Evolutionary conservation across 2,329 filamentous ascomycete species (phyloP).

Genomic region (Penicillium sp.): DNA sequence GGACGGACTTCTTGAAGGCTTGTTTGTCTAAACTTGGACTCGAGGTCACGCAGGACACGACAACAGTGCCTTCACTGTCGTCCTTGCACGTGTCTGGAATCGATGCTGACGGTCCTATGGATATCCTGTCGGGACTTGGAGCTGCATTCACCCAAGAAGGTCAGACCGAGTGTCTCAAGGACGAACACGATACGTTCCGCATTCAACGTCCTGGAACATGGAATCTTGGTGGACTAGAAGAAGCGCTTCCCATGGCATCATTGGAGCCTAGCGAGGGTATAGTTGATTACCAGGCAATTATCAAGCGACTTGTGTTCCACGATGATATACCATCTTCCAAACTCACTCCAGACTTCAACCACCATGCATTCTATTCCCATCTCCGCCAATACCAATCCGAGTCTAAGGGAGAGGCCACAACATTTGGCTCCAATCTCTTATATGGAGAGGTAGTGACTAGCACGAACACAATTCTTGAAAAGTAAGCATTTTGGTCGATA

Average conservation of each 20-base stretch:
- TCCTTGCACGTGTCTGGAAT: conserved; percentile 76
- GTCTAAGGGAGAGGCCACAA: conserved; percentile 54
- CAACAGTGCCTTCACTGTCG: conserved; percentile 75
- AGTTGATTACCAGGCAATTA: conserved; percentile 70
- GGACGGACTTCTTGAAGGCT: conserved; percentile 73
- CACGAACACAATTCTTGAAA: conserved; percentile 90
- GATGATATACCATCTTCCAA: conserved; percentile 68
- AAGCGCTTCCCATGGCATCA: conserved; percentile 50
- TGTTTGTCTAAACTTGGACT: conserved; percentile 79
- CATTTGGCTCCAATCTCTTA: conserved; percentile 75
- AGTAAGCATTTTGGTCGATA: conserved; percentile 50
- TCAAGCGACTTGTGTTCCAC: conserved; percentile 74
- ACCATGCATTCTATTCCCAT: conserved; percentile 72
- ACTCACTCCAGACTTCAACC: conserved; percentile 82
- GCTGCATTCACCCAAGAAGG: conserved; percentile 67
- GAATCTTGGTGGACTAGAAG: conserved; percentile 56
- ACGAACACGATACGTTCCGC: conserved; percentile 79
- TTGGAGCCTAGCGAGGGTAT: conserved; percentile 53
- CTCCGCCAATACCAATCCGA: conserved; percentile 65
- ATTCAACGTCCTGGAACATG: conserved; percentile 67
- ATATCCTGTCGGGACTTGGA: conserved; percentile 63
- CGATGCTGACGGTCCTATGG: conserved; percentile 63
- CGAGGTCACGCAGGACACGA: conserved; percentile 68
- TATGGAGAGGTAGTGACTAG: conserved; percentile 93
- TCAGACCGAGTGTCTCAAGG: conserved; percentile 70